phyloP scores from a whole-genome alignment of 768 basidiomycete species.

The Tylopilus vinaceipallidus region DNA sequence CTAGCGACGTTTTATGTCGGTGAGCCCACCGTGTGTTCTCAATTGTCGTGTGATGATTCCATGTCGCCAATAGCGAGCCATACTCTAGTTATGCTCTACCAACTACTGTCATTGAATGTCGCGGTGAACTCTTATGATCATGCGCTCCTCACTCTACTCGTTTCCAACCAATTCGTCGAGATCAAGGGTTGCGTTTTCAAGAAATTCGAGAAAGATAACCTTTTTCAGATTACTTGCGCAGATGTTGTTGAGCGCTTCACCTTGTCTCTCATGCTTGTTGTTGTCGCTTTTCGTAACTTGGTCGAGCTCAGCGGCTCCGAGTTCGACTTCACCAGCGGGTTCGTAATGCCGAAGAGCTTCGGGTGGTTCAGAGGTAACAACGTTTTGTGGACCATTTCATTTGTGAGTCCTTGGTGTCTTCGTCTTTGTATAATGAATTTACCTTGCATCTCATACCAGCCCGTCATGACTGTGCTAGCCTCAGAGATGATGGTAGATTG shows the following conservation, averaged over 20 bases:
- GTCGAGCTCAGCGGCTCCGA: slow-evolving; percentile 92
- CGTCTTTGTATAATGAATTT: not conserved
- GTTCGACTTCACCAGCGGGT: slow-evolving; percentile 70
- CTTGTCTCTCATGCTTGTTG: slow-evolving; percentile 82
- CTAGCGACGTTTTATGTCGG: slow-evolving; percentile 83
- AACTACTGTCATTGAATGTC: slow-evolving; percentile 91
- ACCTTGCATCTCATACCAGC: slow-evolving; percentile 44
- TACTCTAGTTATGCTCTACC: slow-evolving; percentile 93
- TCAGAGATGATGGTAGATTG: slow-evolving; percentile 97
- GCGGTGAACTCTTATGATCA: slow-evolving; percentile 99
- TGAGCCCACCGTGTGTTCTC: slow-evolving; percentile 34
- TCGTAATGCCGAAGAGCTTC: slow-evolving; percentile 78
- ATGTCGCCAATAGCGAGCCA: slow-evolving; percentile 62
- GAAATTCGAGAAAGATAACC: slow-evolving; percentile 97
- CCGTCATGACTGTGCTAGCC: slow-evolving; percentile 84
- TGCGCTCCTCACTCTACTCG: slow-evolving; percentile 86
- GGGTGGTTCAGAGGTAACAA: slow-evolving; percentile 82
- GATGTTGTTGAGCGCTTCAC: slow-evolving; percentile 99
- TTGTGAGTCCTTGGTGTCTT: slow-evolving; percentile 51
- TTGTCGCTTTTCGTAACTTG: slow-evolving; percentile 91
- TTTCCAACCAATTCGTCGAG: slow-evolving; percentile 99
- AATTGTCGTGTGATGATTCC: not conserved
- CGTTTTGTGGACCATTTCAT: slow-evolving; percentile 84
- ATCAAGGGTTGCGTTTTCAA: slow-evolving; percentile 99
- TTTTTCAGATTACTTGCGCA: slow-evolving; percentile 98